Conservation (phyloP, 2,329 filamentous ascomycete genomes). For the Arthrobotrys sinensis region DNA sequence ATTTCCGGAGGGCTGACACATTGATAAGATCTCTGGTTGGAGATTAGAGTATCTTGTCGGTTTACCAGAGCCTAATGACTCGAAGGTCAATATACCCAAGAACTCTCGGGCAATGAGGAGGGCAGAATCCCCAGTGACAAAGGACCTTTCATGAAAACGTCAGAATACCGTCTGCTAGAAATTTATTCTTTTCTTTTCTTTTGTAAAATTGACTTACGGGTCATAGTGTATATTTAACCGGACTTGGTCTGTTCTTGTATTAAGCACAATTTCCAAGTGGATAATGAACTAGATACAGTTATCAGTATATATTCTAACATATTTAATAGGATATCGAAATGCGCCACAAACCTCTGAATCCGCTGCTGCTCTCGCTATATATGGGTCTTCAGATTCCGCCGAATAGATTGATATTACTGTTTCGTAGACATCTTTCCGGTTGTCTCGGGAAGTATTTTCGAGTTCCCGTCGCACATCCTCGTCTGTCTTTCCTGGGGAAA, state of each 20-base stretch:
- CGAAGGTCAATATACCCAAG: constrained; percentile 29
- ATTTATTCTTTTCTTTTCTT: too few relatives aligned
- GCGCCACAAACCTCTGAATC: constrained; percentile 50
- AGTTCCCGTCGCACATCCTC: constrained; percentile 38
- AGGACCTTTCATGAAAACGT: constrained; percentile 22
- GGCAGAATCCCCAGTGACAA: constrained; percentile 46
- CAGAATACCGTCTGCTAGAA: neutral
- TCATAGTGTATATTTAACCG: constrained; percentile 42
- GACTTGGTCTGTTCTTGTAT: constrained; percentile 41
- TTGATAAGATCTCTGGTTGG: constrained; percentile 45
- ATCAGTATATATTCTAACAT: constrained; percentile 4
- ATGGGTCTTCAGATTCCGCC: constrained; percentile 21
- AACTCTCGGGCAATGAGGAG: constrained; percentile 41
- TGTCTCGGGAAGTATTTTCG: constrained; percentile 70
- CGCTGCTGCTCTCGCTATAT: constrained; percentile 39
- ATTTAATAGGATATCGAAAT: neutral
- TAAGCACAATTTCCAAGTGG: constrained; percentile 46
- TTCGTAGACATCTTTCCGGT: constrained; percentile 76
- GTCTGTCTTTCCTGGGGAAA: constrained; percentile 45
- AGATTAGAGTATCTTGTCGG: constrained; percentile 28
- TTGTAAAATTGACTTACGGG: constrained; percentile 40
- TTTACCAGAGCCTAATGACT: constrained; percentile 11
- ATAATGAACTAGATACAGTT: constrained; percentile 34
- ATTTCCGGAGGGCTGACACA: constrained; percentile 49
- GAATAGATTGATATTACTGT: constrained; percentile 49